These are phyloP conservation scores for Saccharomyces kudriavzevii DNA, from an alignment of 805 yeast genomes.

Conservation along the genomic window DNA sequence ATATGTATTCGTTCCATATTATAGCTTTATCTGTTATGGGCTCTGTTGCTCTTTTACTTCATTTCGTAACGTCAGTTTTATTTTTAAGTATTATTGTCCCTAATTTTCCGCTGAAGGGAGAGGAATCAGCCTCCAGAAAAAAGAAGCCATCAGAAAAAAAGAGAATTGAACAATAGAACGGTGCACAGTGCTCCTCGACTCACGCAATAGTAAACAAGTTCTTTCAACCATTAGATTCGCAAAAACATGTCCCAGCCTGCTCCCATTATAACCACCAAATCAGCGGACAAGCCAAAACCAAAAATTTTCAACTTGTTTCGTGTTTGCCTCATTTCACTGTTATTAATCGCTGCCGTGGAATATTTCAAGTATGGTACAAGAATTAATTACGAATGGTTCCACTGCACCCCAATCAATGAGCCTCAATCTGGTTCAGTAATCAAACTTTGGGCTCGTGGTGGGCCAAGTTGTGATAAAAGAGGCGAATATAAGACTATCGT, in stretches of 20 bases:
- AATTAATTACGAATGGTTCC: conserved; percentile 38
- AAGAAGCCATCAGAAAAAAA: not conserved
- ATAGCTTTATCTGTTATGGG: not conserved
- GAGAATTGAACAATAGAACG: not conserved
- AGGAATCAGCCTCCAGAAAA: not conserved
- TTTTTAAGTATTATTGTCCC: not conserved
- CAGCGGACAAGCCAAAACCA: conserved; percentile 5
- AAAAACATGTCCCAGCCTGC: not conserved
- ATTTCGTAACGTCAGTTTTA: not conserved
- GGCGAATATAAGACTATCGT: conserved; percentile 36
- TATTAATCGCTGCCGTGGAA: conserved; percentile 35
- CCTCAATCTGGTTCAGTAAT: conserved; percentile 22
- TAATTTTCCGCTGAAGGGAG: not conserved
- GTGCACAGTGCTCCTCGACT: too few relatives aligned
- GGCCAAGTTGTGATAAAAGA: conserved; percentile 38
- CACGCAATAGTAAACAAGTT: not conserved
- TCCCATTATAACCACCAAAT: not conserved
- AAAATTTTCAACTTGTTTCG: conserved; percentile 21
- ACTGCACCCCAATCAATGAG: conserved; percentile 33
- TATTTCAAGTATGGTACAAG: conserved; percentile 36
- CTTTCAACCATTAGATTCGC: not conserved
- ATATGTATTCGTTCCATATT: not conserved
- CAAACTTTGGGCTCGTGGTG: conserved; percentile 34
- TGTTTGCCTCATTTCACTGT: conserved; percentile 24
- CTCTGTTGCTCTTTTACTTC: not conserved